Evolutionary conservation across 2,329 filamentous ascomycete species (phyloP), one percentile per base, ranked within the genome.

Genomic region (Setomelanomma holmii): DNA sequence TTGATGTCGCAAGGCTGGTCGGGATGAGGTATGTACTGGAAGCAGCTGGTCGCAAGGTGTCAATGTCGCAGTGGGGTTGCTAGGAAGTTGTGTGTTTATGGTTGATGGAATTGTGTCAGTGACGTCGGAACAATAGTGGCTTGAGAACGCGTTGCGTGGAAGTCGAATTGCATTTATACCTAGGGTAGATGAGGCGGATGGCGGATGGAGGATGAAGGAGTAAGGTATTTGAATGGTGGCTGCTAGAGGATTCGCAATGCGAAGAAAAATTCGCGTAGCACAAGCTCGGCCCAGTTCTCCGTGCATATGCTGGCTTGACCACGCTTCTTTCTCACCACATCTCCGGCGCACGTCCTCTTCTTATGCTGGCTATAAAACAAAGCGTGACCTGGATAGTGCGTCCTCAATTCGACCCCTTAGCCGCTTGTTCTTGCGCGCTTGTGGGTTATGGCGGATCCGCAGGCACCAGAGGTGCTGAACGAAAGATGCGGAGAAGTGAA

Each of bases 401-500:
- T 44, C 56, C 17, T 11, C 38, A 33, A 48, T 46, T 40, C 41
- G 41, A 52, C 51, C 56, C 27, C 10, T 8, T 30, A 30, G 5
- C 14, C 10, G 5, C 3, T 8, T 10, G 27, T 14, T n/a, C n/a
- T n/a, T 30, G 27, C 2, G 27, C 10, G 14, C 10, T 30, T 41
- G 44, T 35, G 48, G 51, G 47, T 58, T 55, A 47, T 49, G 47
- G 49, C 56, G 58, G 58, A 56, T 59, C 46, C 42, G 46, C 46
- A 43, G 39, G 27, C 16, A 48, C 44, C 23, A 51, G 46, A 38
- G 20, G 21, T 43, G 50, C 43, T 34, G 49, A 45, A 42, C 34
- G 33, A 55, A 45, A 41, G 44, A 56, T 61, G 59, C 63, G 61
- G 61, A 66, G 60, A 60, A 64, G 38, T 50, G 53, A 36, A 43